A percentile compares a stretch with the other conserved stretches of the same genome.
These are phyloP conservation scores for Neurospora sp. DNA, from an alignment of 495 filamentous ascomycete species.

Conservation along the genomic window DNA sequence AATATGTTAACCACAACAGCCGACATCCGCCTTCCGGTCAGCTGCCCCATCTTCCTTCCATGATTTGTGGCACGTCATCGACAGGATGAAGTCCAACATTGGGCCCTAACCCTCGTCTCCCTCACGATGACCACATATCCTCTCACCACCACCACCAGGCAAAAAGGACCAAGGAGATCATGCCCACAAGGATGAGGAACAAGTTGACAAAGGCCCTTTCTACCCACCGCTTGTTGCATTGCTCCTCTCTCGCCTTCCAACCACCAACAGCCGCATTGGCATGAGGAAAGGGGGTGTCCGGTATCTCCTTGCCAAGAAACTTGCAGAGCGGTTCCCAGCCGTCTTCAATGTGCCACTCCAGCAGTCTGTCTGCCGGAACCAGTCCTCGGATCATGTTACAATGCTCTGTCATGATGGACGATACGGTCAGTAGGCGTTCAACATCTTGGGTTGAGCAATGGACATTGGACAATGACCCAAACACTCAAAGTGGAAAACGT, in stretches of 20 bases:
- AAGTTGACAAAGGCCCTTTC: slow-evolving; percentile 19
- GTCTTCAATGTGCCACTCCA: slow-evolving; percentile 37
- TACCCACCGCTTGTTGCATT: slow-evolving; percentile 22
- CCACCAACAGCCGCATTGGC: slow-evolving; percentile 18
- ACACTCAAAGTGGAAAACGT: not conserved
- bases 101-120: not conserved
- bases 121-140: no score
- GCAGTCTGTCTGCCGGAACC: slow-evolving; percentile 33
- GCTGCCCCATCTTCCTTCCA: not conserved
- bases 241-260: slow-evolving; percentile 18
- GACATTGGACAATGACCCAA: no score
- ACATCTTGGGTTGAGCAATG: no score
- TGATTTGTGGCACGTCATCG: not conserved
- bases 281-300: slow-evolving; percentile 32
- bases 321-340: slow-evolving; percentile 43
- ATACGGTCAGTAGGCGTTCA: not conserved
- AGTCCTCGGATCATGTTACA: slow-evolving; percentile 21
- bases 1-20: not conserved
- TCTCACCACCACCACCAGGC: not conserved
- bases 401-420: slow-evolving; percentile 8
- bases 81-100: no score
- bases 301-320: slow-evolving; percentile 35
- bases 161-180: not conserved
- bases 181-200: slow-evolving; percentile 1
- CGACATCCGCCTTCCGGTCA: not conserved